Evolutionary conservation across 116 monocot species (phyloP).

Genomic region (Phalaenopsis hybrid): DNA sequence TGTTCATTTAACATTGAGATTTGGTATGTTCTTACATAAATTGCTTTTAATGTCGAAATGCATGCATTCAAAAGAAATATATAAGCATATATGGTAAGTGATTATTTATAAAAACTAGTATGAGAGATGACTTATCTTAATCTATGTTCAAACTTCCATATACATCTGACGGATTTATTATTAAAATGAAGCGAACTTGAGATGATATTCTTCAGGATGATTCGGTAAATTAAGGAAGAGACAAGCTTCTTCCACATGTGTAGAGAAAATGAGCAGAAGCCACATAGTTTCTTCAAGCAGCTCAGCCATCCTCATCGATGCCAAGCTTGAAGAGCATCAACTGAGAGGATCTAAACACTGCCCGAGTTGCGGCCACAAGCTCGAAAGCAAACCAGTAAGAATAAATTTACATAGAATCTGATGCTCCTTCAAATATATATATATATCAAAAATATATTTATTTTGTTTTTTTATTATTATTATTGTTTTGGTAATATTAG

Average conservation of each 20-base stretch:
- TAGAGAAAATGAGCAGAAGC: constrained; percentile 45
- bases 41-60: no score
- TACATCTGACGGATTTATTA: no score
- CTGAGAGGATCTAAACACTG: constrained; percentile 55
- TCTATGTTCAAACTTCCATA: no score
- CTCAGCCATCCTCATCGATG: constrained; percentile 1
- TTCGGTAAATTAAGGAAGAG: background rate
- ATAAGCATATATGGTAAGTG: no score
- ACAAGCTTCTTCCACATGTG: background rate
- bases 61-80: no score
- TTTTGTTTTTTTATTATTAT: background rate
- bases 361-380: constrained; percentile 65
- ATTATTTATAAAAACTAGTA: no score
- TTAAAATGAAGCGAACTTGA: no score
- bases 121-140: no score
- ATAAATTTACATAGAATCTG: background rate
- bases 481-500: background rate
- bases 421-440: background rate
- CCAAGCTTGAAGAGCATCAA: constrained; percentile 40
- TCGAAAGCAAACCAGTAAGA: constrained; percentile 52
- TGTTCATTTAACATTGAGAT: no score
- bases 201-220: background rate
- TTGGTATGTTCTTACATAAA: no score
- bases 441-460: background rate
- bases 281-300: constrained; percentile 26